Percentiles rank a stretch among this genome's conserved stretches.
Evolutionary conservation across 306 rosid species (phyloP).

Genomic region (Oxytropis ochrocephala): DNA sequence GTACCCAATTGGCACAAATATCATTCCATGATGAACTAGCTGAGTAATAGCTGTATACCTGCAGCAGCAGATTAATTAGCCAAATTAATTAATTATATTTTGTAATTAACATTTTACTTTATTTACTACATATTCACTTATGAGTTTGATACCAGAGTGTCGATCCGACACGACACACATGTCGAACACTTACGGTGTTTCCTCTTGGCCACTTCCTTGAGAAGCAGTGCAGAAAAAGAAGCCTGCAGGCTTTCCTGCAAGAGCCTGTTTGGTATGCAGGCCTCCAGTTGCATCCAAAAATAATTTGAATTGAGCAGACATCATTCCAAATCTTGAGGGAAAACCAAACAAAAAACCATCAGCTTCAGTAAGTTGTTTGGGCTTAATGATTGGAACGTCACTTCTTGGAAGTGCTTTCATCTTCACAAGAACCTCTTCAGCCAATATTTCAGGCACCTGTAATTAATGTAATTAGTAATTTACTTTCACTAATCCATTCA

Average conservation of each 20-base stretch:
- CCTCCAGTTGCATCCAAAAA: slow-evolving; percentile 83
- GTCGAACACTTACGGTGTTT: slow-evolving; percentile 50
- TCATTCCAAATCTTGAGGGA: slow-evolving; percentile 87
- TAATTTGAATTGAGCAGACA: slow-evolving; percentile 82
- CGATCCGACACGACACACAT: too few relatives aligned
- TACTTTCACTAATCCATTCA: too few relatives aligned
- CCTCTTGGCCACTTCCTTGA: slow-evolving; percentile 97
- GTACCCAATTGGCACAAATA: slow-evolving; percentile 86
- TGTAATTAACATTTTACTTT: too few relatives aligned
- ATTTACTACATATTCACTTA: too few relatives aligned
- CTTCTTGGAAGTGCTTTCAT: slow-evolving; percentile 81
- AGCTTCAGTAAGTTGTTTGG: slow-evolving; percentile 65
- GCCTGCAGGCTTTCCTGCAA: slow-evolving; percentile 90
- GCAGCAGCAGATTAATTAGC: background rate
- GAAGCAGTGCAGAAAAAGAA: slow-evolving; percentile 77
- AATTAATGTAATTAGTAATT: too few relatives aligned
- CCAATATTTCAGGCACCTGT: slow-evolving; percentile 81
- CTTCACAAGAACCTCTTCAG: slow-evolving; percentile 64
- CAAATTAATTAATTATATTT: too few relatives aligned
- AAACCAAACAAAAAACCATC: slow-evolving; percentile 83
- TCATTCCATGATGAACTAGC: slow-evolving; percentile 90
- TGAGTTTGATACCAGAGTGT: too few relatives aligned
- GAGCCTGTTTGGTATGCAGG: slow-evolving; percentile 67
- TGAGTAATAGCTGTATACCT: slow-evolving; percentile 91
- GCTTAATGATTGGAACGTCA: slow-evolving; percentile 60